Conservation (phyloP, 73 alveolate genomes). For the Diophrys appendiculata region DNA sequence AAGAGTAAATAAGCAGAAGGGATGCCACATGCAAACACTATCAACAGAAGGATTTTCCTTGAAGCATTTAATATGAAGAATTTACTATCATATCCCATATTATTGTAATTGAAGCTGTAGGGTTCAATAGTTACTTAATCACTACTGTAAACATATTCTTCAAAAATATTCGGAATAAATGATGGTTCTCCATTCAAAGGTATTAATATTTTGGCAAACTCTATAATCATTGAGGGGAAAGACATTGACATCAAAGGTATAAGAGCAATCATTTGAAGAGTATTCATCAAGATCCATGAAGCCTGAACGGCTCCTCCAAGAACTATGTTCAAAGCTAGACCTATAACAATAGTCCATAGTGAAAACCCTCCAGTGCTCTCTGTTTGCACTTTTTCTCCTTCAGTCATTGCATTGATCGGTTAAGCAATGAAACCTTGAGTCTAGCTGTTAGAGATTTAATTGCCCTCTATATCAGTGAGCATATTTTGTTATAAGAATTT, state of each 20-base stretch:
- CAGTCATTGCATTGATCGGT: too few relatives aligned
- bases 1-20: slow-evolving; percentile 1
- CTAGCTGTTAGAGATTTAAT: too few relatives aligned
- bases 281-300: slow-evolving; percentile 7
- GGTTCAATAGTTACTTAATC: slow-evolving; percentile 1
- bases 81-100: background rate
- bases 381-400: too few relatives aligned
- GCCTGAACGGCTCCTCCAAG: slow-evolving; percentile 24
- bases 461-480: too few relatives aligned
- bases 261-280: slow-evolving; percentile 15
- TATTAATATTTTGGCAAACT: slow-evolving; percentile 5
- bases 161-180: slow-evolving; percentile 10
- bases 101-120: background rate
- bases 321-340: background rate
- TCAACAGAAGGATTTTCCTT: slow-evolving; percentile 15
- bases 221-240: slow-evolving; percentile 8
- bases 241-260: slow-evolving; percentile 3
- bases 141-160: background rate
- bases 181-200: slow-evolving; percentile 17
- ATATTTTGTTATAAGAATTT: too few relatives aligned
- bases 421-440: too few relatives aligned
- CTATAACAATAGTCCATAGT: too few relatives aligned
- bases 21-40: background rate
- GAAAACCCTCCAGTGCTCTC: too few relatives aligned
- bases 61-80: slow-evolving; percentile 4